Base-by-base conservation (phyloP, 1,284 basidiomycete species). In the Naganishia albida region DNA sequence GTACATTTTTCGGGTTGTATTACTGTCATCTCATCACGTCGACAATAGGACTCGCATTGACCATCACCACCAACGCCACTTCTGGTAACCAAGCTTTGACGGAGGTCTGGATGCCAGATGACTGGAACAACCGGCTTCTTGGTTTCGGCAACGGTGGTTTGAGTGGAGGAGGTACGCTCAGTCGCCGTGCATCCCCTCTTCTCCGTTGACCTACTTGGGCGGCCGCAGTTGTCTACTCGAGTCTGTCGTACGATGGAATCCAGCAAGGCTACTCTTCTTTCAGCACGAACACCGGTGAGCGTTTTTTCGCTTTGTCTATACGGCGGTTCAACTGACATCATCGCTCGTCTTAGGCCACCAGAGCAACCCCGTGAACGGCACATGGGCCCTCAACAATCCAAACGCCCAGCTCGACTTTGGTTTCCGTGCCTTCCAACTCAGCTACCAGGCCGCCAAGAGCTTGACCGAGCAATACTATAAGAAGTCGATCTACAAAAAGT, bases 121-220 rank as follows among this genome's bases (percentile, higher is more conserved):
- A 18, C 23, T 63, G 62, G 62, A 63, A 63, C 51, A 30, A 44
- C 26, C 34, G 62, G 23, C 23, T 53, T 15, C 62, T 63, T 28
- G 62, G 62, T 7, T 51, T 63, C 40, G 62, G 50, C 16, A 63
- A 63, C 42, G 62, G 62, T 38, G 62, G 50, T n/a, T 46, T 44
- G 10, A 54, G 51, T 18, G 62, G 62, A 10, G 50, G 62, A 34
- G 51, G 62, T 63, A 23, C 8, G 51, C 15, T 40, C n/a, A 23
- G 25, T 23, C 12, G 20, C 3, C 16, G 13, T 34, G 4, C 26
- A 51, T 7, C 10, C 34, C 10, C 4, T 10, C 34, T 4, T 8
- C 18, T 10, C 10, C 6, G 4, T 10, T 34, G 10, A 34, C 23
- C 28, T 54, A 2, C 20, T 53, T 63, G 16, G 40, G 25, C 25